A percentile compares a stretch with the other conserved stretches of the same genome.
Conservation (phyloP, 129 eudicot genomes). For the Mikania micrantha region DNA sequence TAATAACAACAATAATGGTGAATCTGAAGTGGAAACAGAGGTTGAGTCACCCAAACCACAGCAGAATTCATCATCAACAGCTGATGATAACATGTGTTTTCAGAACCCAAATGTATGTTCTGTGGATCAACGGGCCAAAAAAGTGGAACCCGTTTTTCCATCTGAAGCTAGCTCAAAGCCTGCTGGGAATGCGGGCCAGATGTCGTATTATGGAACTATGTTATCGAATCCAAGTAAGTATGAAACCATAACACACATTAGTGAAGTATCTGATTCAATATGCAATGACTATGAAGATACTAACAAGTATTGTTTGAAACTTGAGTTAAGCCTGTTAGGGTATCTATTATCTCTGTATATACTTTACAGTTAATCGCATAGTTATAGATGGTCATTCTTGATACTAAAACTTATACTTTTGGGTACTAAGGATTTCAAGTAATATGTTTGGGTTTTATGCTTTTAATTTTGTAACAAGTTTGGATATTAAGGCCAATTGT, state of each 20-base stretch:
- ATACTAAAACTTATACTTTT: no score
- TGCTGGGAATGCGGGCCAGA: conserved; percentile 44
- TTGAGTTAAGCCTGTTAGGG: no score
- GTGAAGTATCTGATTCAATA: neutral
- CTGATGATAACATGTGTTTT: conserved; percentile 57
- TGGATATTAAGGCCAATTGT: no score
- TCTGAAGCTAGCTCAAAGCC: conserved; percentile 57
- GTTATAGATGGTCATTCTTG: no score
- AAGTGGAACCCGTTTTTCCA: conserved; percentile 59
- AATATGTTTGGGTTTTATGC: no score
- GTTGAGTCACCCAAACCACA: conserved; percentile 75
- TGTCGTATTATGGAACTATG: conserved; percentile 77
- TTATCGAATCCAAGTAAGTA: conserved; percentile 63
- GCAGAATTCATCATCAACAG: conserved; percentile 42
- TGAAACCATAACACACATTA: neutral
- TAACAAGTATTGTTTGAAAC: no score
- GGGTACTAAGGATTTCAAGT: no score
- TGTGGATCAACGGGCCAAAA: conserved; percentile 45
- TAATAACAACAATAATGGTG: conserved; percentile 71
- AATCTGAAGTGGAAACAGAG: conserved; percentile 86
- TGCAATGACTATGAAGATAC: no score
- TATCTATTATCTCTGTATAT: no score
- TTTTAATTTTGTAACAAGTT: no score
- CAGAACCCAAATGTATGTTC: conserved; percentile 55
- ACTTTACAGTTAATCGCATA: no score